phyloP scores from a whole-genome alignment of 257 asterid genomes.

The Nicotiana noctiflora region DNA sequence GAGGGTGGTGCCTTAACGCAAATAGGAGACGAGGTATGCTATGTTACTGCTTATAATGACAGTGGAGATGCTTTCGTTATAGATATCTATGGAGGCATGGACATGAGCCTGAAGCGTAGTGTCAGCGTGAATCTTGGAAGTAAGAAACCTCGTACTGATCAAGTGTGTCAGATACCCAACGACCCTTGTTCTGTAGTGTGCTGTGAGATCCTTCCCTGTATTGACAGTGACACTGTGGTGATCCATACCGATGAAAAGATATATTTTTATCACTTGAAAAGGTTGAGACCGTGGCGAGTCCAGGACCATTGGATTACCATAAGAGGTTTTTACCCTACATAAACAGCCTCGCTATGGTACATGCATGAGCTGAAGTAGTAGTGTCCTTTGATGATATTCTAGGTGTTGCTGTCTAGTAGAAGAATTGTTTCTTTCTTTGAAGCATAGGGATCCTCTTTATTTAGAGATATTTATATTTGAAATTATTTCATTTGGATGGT shows the following conservation, averaged over 20 bases:
- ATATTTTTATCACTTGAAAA: conserved; percentile 18
- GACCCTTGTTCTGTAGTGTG: background rate
- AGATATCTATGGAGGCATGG: conserved; percentile 26
- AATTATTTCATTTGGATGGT: too few species aligned
- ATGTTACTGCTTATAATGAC: conserved; percentile 10
- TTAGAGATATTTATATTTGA: too few species aligned
- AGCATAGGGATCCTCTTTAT: too few species aligned
- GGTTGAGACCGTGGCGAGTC: background rate
- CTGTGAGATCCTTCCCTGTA: conserved; percentile 28
- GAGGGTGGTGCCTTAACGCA: conserved; percentile 25
- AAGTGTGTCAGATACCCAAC: background rate
- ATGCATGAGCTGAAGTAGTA: background rate
- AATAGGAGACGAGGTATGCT: conserved; percentile 36
- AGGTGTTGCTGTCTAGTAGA: too few species aligned
- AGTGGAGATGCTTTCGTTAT: background rate
- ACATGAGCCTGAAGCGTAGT: conserved; percentile 19
- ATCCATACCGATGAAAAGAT: conserved; percentile 12
- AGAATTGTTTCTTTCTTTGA: too few species aligned
- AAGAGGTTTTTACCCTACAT: conserved; percentile 31
- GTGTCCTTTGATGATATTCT: background rate
- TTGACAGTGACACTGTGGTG: conserved; percentile 25
- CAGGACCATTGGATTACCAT: background rate
- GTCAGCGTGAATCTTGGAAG: conserved; percentile 11
- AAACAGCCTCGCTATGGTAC: conserved; percentile 34
- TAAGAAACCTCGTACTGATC: background rate